Percentiles rank a stretch among this genome's conserved stretches.
These are phyloP conservation scores for Aspergillus diversus DNA, from an alignment of 495 filamentous ascomycete genomes.

Conservation along the genomic window DNA sequence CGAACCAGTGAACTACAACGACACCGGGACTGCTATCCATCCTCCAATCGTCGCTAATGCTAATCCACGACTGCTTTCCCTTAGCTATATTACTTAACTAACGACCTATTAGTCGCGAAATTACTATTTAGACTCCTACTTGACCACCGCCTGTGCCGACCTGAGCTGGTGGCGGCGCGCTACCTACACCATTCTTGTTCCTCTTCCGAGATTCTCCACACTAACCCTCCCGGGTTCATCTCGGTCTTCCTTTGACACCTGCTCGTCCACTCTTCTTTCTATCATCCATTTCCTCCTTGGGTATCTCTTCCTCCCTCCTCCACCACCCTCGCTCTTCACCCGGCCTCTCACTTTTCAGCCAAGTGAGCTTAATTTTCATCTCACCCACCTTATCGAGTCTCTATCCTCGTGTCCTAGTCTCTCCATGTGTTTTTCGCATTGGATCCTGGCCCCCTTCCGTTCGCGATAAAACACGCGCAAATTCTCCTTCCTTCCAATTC, in stretches of 20 bases:
- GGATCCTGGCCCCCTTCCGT: constrained; percentile 31
- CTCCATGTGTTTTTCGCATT: constrained; percentile 43
- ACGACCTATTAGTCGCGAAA: constrained; percentile 8
- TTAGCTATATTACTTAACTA: constrained; percentile 17
- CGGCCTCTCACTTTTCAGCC: constrained; percentile 10
- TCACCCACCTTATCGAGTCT: constrained; percentile 3
- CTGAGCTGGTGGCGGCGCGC: constrained; percentile 10
- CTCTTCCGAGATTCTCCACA: constrained; percentile 33
- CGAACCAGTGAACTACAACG: constrained; percentile 20
- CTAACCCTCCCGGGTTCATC: constrained; percentile 32
- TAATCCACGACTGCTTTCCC: constrained; percentile 3
- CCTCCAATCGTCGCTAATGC: constrained; percentile 18
- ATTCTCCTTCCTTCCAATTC: constrained; percentile 20
- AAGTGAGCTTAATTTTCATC: constrained; percentile 8
- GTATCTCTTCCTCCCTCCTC: constrained; percentile 20
- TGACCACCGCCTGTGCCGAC: constrained; percentile 3
- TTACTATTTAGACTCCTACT: constrained; percentile 12
- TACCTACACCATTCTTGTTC: constrained; percentile 18
- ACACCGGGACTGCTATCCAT: constrained; percentile 7
- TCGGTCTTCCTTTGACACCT: constrained; percentile 34
- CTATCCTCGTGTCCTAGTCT: constrained; percentile 21
- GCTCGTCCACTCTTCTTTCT: constrained; percentile 31
- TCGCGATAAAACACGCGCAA: constrained; percentile 34
- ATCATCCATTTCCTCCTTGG: constrained; percentile 31
- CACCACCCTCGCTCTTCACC: constrained; percentile 18